These are phyloP conservation scores for Linum lewisii DNA, from an alignment of 345 rosid genomes.

Conservation along the genomic window DNA sequence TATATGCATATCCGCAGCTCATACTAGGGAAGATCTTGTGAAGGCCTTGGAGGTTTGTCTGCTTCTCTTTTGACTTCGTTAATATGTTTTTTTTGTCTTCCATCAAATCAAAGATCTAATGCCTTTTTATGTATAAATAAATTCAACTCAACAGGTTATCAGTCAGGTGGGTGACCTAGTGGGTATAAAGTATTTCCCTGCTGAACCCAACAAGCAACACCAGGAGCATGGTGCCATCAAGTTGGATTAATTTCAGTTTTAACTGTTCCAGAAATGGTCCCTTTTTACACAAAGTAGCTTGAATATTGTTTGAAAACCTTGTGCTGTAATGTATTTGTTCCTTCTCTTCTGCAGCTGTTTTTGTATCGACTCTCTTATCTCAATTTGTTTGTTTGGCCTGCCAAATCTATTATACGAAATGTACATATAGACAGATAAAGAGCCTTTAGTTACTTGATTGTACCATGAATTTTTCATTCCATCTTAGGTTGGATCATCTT, in stretches of 20 bases:
- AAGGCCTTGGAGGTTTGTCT: constrained; percentile 2
- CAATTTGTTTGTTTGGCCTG: too few relatives aligned
- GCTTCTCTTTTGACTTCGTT: background rate
- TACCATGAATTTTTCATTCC: too few relatives aligned
- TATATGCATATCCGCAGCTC: constrained; percentile 3
- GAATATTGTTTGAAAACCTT: too few relatives aligned
- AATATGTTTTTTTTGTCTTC: background rate
- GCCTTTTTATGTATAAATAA: background rate
- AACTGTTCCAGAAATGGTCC: too few relatives aligned
- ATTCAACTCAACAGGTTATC: constrained; percentile 39
- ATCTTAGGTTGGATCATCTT: too few relatives aligned
- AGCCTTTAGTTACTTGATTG: too few relatives aligned
- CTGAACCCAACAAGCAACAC: constrained; percentile 51
- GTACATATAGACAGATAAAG: too few relatives aligned
- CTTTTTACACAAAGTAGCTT: too few relatives aligned
- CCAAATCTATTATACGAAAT: too few relatives aligned
- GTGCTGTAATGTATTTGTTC: too few relatives aligned
- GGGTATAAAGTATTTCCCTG: constrained; percentile 79
- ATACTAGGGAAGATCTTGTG: constrained; percentile 2
- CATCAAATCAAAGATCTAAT: background rate
- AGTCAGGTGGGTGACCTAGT: constrained; percentile 68
- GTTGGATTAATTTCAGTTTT: constrained; percentile 12
- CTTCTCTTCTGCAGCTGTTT: too few relatives aligned
- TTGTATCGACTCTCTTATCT: too few relatives aligned
- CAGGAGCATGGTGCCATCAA: constrained; percentile 11